Evolutionary conservation across 2,329 filamentous ascomycete genomes (phyloP).

Genomic region (Tolypocladium nubicola): DNA sequence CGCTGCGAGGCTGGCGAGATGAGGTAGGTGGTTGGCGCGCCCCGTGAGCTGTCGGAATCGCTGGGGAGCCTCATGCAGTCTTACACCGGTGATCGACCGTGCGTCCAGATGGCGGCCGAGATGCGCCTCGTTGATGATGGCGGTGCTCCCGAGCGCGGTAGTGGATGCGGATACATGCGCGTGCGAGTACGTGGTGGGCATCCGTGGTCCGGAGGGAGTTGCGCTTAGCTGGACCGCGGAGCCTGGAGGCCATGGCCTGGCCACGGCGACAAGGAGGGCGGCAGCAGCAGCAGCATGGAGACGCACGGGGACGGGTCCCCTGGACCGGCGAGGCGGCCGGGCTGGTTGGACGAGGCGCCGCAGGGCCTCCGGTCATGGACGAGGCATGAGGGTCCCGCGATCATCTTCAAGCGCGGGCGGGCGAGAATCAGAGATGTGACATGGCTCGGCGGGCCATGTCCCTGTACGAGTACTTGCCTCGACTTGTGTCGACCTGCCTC

Average conservation of each 20-base stretch:
- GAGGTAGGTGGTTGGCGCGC: neutral
- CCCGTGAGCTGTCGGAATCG: conserved; percentile 3
- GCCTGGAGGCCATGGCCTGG: too few relatives aligned
- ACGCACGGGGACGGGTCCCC: neutral
- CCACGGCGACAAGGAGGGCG: neutral
- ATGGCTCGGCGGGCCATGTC: neutral
- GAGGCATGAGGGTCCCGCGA: neutral
- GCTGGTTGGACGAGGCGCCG: neutral
- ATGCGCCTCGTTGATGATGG: neutral
- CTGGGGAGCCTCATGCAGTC: conserved; percentile 5
- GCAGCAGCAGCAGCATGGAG: neutral
- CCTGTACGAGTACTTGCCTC: neutral
- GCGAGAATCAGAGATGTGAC: neutral
- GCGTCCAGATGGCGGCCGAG: conserved; percentile 6
- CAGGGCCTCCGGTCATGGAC: neutral
- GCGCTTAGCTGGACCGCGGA: neutral
- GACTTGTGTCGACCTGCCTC: neutral
- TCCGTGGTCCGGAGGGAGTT: neutral
- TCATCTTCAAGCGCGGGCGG: neutral
- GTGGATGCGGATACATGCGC: neutral
- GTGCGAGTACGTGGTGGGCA: neutral
- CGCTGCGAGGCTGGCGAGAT: neutral
- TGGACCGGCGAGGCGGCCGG: neutral
- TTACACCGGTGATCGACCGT: conserved; percentile 14
- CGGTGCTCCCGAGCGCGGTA: neutral